phyloP scores from a whole-genome alignment of 768 basidiomycete species.

The Neoboletus subvelutipes region DNA sequence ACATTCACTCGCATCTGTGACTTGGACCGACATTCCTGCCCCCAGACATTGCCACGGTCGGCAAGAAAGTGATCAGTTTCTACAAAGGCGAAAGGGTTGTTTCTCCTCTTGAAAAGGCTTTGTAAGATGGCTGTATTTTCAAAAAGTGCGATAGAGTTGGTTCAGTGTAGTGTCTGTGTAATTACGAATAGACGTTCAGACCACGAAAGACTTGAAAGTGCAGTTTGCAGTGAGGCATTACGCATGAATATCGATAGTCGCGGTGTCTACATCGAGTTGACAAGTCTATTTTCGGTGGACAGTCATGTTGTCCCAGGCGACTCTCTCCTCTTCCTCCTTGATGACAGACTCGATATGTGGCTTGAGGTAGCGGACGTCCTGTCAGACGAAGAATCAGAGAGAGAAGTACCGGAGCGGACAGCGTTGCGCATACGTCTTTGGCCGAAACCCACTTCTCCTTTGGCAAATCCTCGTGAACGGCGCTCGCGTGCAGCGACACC shows the following conservation, averaged over 20 bases:
- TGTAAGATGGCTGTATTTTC: constrained; percentile 34
- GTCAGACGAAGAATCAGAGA: constrained; percentile 12
- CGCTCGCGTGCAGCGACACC: constrained; percentile 69
- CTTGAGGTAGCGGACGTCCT: constrained; percentile 91
- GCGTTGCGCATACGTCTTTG: constrained; percentile 58
- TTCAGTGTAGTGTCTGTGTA: constrained; percentile 15
- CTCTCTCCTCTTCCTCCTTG: constrained; percentile 76
- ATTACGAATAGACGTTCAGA: constrained; percentile 11
- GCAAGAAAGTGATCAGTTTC: constrained; percentile 84
- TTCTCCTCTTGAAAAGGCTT: constrained; percentile 78
- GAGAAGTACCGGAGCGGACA: not conserved
- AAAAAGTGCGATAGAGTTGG: constrained; percentile 1
- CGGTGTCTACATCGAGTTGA: constrained; percentile 24
- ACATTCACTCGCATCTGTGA: not conserved
- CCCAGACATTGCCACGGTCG: constrained; percentile 71
- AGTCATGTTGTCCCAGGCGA: constrained; percentile 74
- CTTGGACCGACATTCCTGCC: constrained; percentile 6
- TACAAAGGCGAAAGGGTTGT: constrained; percentile 74
- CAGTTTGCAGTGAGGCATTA: constrained; percentile 7
- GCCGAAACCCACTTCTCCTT: constrained; percentile 77
- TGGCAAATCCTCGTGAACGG: constrained; percentile 76
- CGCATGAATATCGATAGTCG: constrained; percentile 18
- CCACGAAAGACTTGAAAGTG: not conserved
- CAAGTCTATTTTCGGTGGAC: constrained; percentile 64
- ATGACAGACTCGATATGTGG: constrained; percentile 72